phyloP scores from a whole-genome alignment of 1,139 yeast genomes.

The Debaryomyces singareniensis region DNA sequence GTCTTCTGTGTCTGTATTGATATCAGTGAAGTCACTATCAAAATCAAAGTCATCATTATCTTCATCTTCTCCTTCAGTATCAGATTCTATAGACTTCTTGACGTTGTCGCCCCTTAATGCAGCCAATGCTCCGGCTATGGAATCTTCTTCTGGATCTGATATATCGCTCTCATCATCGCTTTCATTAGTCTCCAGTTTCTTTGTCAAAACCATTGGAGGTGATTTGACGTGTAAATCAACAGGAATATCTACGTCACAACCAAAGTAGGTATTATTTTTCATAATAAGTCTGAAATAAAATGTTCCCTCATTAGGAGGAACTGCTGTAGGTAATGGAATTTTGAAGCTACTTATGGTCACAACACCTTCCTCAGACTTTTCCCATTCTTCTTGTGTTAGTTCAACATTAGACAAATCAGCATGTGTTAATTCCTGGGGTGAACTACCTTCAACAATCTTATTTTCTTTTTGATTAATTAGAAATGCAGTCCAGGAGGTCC shows the following conservation, averaged over 20 bases:
- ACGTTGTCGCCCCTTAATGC: conserved; percentile 51
- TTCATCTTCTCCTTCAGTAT: conserved; percentile 23
- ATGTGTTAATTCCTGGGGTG: conserved; percentile 51
- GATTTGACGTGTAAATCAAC: conserved; percentile 53
- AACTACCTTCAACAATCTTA: conserved; percentile 58
- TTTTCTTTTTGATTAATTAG: conserved; percentile 69
- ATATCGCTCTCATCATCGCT: conserved; percentile 45
- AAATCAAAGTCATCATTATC: conserved; percentile 33
- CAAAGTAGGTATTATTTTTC: conserved; percentile 64
- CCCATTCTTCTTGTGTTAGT: conserved; percentile 45
- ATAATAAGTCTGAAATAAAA: conserved; percentile 60
- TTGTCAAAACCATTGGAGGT: conserved; percentile 27
- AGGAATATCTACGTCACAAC: conserved; percentile 66
- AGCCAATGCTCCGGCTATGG: conserved; percentile 62
- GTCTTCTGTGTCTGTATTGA: conserved; percentile 49
- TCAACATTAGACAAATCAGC: conserved; percentile 51
- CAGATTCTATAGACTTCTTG: conserved; percentile 23
- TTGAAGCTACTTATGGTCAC: conserved; percentile 66
- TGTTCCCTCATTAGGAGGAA: conserved; percentile 61
- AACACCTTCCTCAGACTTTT: conserved; percentile 26
- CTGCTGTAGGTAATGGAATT: conserved; percentile 62
- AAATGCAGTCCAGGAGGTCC: conserved; percentile 62
- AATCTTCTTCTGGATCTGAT: conserved; percentile 61
- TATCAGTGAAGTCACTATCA: conserved; percentile 41
- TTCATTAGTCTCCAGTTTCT: conserved; percentile 9